Conservation (phyloP, 2,329 filamentous ascomycete species). For the Triangularia verruculosa region DNA sequence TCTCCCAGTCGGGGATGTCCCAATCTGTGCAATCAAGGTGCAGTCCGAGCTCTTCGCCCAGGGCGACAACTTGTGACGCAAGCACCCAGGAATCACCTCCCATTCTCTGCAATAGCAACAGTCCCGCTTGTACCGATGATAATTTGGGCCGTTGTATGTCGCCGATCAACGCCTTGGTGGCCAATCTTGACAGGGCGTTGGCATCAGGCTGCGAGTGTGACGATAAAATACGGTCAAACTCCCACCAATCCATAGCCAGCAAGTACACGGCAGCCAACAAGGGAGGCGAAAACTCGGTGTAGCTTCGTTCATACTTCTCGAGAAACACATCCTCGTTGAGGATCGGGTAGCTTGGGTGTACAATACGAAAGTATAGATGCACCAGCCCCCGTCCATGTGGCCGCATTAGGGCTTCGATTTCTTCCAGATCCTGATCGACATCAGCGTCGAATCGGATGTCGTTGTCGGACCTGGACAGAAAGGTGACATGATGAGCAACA, state of each 20-base stretch:
- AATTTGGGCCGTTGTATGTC: slow-evolving; percentile 53
- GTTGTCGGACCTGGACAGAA: slow-evolving; percentile 26
- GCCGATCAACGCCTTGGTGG: slow-evolving; percentile 46
- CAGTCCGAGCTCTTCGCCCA: slow-evolving; percentile 57
- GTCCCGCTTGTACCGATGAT: slow-evolving; percentile 53
- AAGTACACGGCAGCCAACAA: slow-evolving; percentile 60
- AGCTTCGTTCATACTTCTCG: slow-evolving; percentile 57
- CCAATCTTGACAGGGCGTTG: slow-evolving; percentile 37
- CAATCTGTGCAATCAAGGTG: slow-evolving; percentile 61
- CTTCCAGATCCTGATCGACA: slow-evolving; percentile 36
- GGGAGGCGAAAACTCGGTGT: slow-evolving; percentile 57
- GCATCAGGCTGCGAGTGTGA: slow-evolving; percentile 42
- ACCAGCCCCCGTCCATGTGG: slow-evolving; percentile 62
- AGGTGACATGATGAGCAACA: slow-evolving; percentile 25
- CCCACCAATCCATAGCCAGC: slow-evolving; percentile 60
- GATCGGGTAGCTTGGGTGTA: slow-evolving; percentile 58
- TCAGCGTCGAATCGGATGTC: slow-evolving; percentile 23
- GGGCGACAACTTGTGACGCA: slow-evolving; percentile 52
- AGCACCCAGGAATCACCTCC: slow-evolving; percentile 47
- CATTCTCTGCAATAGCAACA: slow-evolving; percentile 50
- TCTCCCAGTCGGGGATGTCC: slow-evolving; percentile 62
- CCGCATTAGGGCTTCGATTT: slow-evolving; percentile 60
- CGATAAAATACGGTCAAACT: slow-evolving; percentile 53
- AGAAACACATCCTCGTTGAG: slow-evolving; percentile 60
- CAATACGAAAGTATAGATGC: slow-evolving; percentile 63